Conservation (phyloP, 1,284 basidiomycete genomes). For the Leccinum angustisporum region DNA sequence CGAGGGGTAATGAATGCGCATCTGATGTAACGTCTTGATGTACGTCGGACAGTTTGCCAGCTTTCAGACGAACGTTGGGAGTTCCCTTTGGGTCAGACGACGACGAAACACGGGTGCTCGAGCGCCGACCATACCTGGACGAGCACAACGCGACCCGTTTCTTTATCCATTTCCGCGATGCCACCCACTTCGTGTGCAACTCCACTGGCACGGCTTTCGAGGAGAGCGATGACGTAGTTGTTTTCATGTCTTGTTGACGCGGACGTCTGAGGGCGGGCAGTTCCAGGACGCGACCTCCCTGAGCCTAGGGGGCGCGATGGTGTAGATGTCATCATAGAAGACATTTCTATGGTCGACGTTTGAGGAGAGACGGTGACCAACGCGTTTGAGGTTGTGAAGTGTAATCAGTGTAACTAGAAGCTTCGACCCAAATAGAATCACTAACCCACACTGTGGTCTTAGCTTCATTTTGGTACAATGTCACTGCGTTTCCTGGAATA, state of each 20-base stretch:
- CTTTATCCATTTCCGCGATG: slow-evolving; percentile 79
- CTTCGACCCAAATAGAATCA: neutral
- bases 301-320: slow-evolving; percentile 17
- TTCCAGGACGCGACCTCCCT: slow-evolving; percentile 47
- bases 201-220: slow-evolving; percentile 63
- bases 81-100: neutral
- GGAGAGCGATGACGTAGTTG: slow-evolving; percentile 64
- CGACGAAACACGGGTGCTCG: neutral
- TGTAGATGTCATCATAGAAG: slow-evolving; percentile 15
- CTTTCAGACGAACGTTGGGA: slow-evolving; percentile 38
- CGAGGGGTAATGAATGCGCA: slow-evolving; percentile 72
- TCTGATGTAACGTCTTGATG: slow-evolving; percentile 84
- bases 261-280: slow-evolving; percentile 63
- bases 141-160: slow-evolving; percentile 73
- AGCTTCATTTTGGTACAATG: neutral
- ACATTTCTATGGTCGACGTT: neutral
- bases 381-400: neutral
- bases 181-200: slow-evolving; percentile 75
- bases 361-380: neutral
- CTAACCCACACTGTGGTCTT: neutral
- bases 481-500: neutral
- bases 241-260: slow-evolving; percentile 57
- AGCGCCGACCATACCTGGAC: slow-evolving; percentile 53
- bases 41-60: slow-evolving; percentile 83
- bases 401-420: neutral